A percentile compares a stretch with the other conserved stretches of the same genome.
These are phyloP conservation scores for Teratosphaeriaceae sp. DNA, from an alignment of 2,329 filamentous ascomycete species.

Conservation along the genomic window DNA sequence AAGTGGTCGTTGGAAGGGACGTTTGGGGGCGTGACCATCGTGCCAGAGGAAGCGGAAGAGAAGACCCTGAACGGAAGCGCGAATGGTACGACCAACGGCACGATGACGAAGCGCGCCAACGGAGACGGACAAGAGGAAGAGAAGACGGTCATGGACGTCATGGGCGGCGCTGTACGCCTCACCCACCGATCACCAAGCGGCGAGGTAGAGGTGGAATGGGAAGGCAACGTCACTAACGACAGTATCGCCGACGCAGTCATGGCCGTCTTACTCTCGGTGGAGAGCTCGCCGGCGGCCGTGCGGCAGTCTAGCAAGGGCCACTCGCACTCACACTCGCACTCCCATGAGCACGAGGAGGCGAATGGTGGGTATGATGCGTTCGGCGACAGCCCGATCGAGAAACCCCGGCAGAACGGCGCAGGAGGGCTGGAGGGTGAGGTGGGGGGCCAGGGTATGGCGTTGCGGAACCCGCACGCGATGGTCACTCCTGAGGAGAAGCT, in stretches of 20 bases:
- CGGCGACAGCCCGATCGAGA: conserved; percentile 8
- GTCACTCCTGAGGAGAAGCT: conserved; percentile 69
- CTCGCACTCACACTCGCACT: conserved; percentile 44
- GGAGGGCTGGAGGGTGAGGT: conserved; percentile 3
- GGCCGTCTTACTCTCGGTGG: conserved; percentile 83
- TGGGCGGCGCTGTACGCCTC: conserved; percentile 84
- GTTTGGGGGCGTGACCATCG: conserved; percentile 65
- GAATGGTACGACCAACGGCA: too few relatives aligned
- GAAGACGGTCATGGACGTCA: conserved; percentile 57
- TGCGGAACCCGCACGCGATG: conserved; percentile 66
- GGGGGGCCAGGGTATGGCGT: conserved; percentile 1
- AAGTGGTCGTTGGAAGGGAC: conserved; percentile 92
- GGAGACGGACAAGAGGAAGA: conserved; percentile 46
- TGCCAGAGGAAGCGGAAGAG: neutral
- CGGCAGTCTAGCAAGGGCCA: conserved; percentile 62
- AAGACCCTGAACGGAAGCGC: too few relatives aligned
- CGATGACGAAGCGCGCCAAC: conserved; percentile 12
- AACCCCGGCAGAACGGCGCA: conserved; percentile 1
- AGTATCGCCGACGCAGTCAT: conserved; percentile 96
- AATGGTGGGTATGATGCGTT: conserved; percentile 10
- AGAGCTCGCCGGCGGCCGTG: conserved; percentile 90
- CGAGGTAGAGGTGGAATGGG: conserved; percentile 90
- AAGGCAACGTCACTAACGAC: conserved; percentile 96
- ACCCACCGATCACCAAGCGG: conserved; percentile 52
- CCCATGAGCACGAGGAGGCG: conserved; percentile 20